Conservation (phyloP, 176 grass and related monocot species). For the Phoenix dactylifera region DNA sequence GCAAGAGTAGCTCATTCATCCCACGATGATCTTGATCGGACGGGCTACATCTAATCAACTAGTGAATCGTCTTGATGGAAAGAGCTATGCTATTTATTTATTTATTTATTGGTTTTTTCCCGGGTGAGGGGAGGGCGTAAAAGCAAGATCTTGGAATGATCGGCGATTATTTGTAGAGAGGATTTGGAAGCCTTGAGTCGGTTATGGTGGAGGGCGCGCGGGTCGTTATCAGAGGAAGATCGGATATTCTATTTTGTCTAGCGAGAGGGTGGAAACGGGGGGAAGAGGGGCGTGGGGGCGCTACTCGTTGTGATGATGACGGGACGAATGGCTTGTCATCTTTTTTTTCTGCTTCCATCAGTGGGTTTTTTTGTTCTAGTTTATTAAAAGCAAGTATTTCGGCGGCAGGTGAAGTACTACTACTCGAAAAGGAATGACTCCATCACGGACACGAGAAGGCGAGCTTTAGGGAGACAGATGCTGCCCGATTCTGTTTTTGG, state of each 20-base stretch:
- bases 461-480: conserved; percentile 3
- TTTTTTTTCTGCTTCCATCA: too few species aligned
- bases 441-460: neutral
- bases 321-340: too few species aligned
- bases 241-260: conserved; percentile 6
- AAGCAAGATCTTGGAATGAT: neutral
- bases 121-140: neutral
- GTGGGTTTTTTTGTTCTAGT: too few species aligned
- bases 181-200: too few species aligned
- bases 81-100: too few species aligned
- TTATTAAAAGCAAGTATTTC: too few species aligned
- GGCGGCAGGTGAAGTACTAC: conserved; percentile 16
- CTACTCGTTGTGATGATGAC: neutral
- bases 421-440: conserved; percentile 27
- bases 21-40: too few species aligned
- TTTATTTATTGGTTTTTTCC: too few species aligned
- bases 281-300: neutral
- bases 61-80: too few species aligned
- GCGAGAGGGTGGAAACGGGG: neutral
- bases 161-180: neutral
- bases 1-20: too few species aligned
- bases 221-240: conserved; percentile 9
- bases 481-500: conserved; percentile 9
- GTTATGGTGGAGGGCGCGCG: too few species aligned
- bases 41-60: too few species aligned